These are phyloP conservation scores for Simmondsia chinensis DNA, from an alignment of 148 eudicot species.

Conservation along the genomic window DNA sequence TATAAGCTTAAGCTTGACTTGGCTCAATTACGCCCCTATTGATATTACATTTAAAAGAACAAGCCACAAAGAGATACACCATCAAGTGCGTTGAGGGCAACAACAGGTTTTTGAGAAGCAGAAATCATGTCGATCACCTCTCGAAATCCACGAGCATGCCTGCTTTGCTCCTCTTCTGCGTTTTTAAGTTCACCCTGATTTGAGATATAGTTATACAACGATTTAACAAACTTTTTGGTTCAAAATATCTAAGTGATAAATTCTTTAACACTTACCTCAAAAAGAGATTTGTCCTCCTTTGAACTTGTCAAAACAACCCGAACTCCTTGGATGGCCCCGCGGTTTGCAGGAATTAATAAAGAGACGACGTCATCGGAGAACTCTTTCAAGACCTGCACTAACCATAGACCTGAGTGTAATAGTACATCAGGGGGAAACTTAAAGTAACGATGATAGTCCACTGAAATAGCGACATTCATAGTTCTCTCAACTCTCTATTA, in stretches of 20 bases:
- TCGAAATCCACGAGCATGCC: slow-evolving; percentile 70
- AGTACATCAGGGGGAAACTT: too few relatives aligned
- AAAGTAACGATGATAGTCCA: too few relatives aligned
- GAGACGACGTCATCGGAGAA: slow-evolving; percentile 62
- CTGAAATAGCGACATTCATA: too few relatives aligned
- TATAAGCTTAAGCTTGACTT: too few relatives aligned
- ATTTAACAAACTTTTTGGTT: neutral
- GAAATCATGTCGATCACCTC: slow-evolving; percentile 93
- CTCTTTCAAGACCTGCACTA: slow-evolving; percentile 46
- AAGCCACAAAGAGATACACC: slow-evolving; percentile 35
- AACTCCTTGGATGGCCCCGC: slow-evolving; percentile 64
- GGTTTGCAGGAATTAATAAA: slow-evolving; percentile 42
- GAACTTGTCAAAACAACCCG: slow-evolving; percentile 75
- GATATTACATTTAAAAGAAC: neutral
- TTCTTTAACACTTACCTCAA: slow-evolving; percentile 43
- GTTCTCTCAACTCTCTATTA: too few relatives aligned
- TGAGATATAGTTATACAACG: slow-evolving; percentile 1
- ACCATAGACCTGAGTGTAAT: slow-evolving; percentile 4
- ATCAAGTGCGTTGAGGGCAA: slow-evolving; percentile 76
- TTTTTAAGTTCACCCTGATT: slow-evolving; percentile 48
- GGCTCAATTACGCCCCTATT: too few relatives aligned
- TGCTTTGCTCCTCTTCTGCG: slow-evolving; percentile 59
- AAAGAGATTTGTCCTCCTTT: slow-evolving; percentile 52
- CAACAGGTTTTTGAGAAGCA: slow-evolving; percentile 79
- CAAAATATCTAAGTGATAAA: too few relatives aligned